Evolutionary conservation across 1,284 basidiomycete genomes (phyloP), one percentile per base, ranked within the genome.

Genomic region (Sphagnurus paluster): DNA sequence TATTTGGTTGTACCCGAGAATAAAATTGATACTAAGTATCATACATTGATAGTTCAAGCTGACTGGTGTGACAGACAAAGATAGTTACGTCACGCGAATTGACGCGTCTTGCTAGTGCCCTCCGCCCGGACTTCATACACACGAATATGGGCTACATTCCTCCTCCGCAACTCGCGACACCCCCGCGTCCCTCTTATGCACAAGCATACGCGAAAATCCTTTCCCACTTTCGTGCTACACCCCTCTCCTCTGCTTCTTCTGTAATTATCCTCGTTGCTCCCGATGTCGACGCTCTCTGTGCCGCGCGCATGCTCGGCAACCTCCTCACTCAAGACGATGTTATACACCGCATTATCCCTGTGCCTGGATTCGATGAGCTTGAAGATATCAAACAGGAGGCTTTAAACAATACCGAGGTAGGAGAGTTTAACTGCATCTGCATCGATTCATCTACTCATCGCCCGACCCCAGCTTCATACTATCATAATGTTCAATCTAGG

Each of bases 401-500:
- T 19, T 69, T 79, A 5, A 70, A 75, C 3, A 83, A 85, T 56
- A 64, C 74, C 37, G 89, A 93, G 71, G 91, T 93, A 56, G 55
- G 76, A 64, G 28, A 29, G 14, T 42, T n/a, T n/a, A 44, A 19
- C 28, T 17, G 28, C 39, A 24, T 47, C 32, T 29, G 33, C 20
- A 23, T 35, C 30, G 7, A 19, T 19, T 23, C 10, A 24, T 21
- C n/a, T 26, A 34, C 46, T 32, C 32, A 30, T 37, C 14, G 21
- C 10, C n/a, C 28, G 29, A 28, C 20, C 26, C 11, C 64, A 98
- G 90, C 76, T 99, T 19, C 91, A 93, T 58, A 93, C 93, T 0
- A 77, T 99, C 39, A 83, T 99, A 42, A 78, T 99, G 35, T 68
- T 99, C 39, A 98, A 98, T 56, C 89, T 99, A 67, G 97, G 97